These are phyloP conservation scores for Cucumis sativus DNA, from an alignment of 306 rosid species.

Conservation along the genomic window Cucumber_9930_V3 NC_026657.2:30949001-30949500, in stretches of 20 bases:
- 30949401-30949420: constrained; percentile 63
- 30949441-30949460: not conserved
- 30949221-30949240: constrained; percentile 98
- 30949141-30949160: not conserved
- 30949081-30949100: not conserved
- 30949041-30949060: not conserved
- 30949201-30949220: constrained; percentile 65
- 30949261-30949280: constrained; percentile 45
- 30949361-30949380: constrained; percentile 53
- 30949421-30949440: constrained; percentile 33
- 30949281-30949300: constrained; percentile 23
- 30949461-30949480: not conserved
- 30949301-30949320: constrained; percentile 38
- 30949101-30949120: not conserved
- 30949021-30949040: not conserved
- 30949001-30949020: not conserved
- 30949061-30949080: not conserved
- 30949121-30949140: not conserved
- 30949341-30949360: constrained; percentile 88
- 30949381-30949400: constrained; percentile 68
- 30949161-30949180: constrained; percentile 2
- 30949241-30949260: constrained; percentile 85
- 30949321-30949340: constrained; percentile 41
- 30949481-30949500: not conserved
- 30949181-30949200: constrained; percentile 59